A percentile compares a stretch with the other conserved stretches of the same genome.
phyloP scores from a whole-genome alignment of 2,329 filamentous ascomycete genomes.

The Microsporum ferrugineum region DNA sequence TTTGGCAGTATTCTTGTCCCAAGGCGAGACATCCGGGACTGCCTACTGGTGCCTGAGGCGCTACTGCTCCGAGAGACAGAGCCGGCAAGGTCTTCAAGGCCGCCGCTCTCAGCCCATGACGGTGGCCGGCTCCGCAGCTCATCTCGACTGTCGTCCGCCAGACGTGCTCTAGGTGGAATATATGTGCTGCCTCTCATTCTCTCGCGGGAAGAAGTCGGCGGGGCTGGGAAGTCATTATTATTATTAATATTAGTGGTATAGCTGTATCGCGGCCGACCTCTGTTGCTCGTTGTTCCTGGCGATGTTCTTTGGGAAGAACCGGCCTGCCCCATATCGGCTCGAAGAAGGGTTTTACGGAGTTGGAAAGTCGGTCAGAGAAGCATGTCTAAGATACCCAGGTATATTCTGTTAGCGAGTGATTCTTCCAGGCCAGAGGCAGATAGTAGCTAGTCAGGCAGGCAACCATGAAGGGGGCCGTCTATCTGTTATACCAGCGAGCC shows the following conservation, averaged over 20 bases:
- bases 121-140: neutral
- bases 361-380: neutral
- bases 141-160: neutral
- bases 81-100: neutral
- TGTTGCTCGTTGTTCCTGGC: neutral
- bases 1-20: slow-evolving; percentile 39
- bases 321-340: slow-evolving; percentile 10
- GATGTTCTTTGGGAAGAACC: slow-evolving; percentile 8
- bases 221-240: neutral
- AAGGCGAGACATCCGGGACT: slow-evolving; percentile 39
- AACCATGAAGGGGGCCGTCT: neutral
- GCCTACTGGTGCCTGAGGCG: slow-evolving; percentile 30
- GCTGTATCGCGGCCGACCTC: neutral
- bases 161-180: neutral
- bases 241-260: neutral
- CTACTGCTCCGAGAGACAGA: slow-evolving; percentile 15
- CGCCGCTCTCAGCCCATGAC: neutral
- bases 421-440: neutral
- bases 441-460: neutral
- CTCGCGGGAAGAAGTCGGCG: neutral
- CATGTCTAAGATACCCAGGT: neutral
- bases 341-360: neutral
- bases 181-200: neutral
- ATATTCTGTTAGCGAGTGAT: neutral
- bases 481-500: neutral